A percentile compares a stretch with the other conserved stretches of the same genome.
These are phyloP conservation scores for Discostella stelligera DNA, from an alignment of 352 stramenopile species.

Conservation along the genomic window DNA sequence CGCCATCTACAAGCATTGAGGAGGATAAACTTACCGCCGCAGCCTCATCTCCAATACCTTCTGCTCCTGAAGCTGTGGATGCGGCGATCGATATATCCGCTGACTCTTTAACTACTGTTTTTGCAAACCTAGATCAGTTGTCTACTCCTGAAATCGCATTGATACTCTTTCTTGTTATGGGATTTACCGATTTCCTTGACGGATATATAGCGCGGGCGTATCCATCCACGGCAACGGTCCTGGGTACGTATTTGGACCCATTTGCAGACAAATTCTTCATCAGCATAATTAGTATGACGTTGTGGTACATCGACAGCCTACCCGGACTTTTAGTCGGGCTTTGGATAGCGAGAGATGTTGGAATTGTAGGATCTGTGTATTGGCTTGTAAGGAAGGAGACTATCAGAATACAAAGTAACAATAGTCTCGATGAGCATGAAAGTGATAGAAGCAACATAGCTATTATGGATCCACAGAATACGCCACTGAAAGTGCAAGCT, in stretches of 20 bases:
- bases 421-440: conserved; percentile 5
- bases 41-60: conserved; percentile 9
- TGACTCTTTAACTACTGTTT: conserved; percentile 18
- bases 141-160: conserved; percentile 49
- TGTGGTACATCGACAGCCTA: conserved; percentile 66
- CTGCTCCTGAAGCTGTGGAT: conserved; percentile 1
- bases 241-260: conserved; percentile 81
- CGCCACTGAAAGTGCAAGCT: conserved; percentile 69
- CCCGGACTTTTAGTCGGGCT: conserved; percentile 64
- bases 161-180: conserved; percentile 59
- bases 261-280: conserved; percentile 81
- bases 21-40: not conserved
- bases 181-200: conserved; percentile 72
- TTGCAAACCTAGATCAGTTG: conserved; percentile 26
- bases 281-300: conserved; percentile 59
- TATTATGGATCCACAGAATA: conserved; percentile 57
- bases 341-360: conserved; percentile 71
- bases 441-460: conserved; percentile 18
- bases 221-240: conserved; percentile 55
- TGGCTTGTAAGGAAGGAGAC: conserved; percentile 47
- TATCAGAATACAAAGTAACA: conserved; percentile 3
- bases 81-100: not conserved
- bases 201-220: conserved; percentile 73
- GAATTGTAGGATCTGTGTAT: conserved; percentile 58
- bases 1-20: not conserved